Evolutionary conservation across 352 stramenopile genomes (phyloP).

Genomic region (Globisporangium uncinulatum): DNA sequence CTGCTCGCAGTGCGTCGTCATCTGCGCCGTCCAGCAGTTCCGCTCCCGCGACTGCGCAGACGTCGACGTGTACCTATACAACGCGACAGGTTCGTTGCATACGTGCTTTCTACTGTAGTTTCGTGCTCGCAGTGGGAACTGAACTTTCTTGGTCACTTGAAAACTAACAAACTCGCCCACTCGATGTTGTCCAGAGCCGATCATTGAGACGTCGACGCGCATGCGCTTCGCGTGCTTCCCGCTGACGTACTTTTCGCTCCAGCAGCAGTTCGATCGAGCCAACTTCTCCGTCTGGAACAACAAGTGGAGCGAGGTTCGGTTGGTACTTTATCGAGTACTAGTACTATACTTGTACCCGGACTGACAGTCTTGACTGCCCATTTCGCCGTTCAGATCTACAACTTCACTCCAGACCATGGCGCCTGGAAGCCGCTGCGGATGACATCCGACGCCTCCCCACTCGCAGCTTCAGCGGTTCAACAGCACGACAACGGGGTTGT

Average conservation of each 20-base stretch:
- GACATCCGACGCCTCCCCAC: slow-evolving; percentile 25
- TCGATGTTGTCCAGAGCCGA: slow-evolving; percentile 32
- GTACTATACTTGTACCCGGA: too few relatives aligned
- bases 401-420: slow-evolving; percentile 59
- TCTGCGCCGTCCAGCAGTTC: slow-evolving; percentile 72
- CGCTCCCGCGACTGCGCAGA: slow-evolving; percentile 58
- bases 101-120: neutral
- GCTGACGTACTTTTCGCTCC: slow-evolving; percentile 61
- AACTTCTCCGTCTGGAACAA: slow-evolving; percentile 81
- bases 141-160: neutral
- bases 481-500: slow-evolving; percentile 18
- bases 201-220: slow-evolving; percentile 58
- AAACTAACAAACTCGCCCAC: neutral
- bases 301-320: slow-evolving; percentile 67
- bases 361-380: neutral
- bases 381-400: slow-evolving; percentile 42
- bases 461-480: slow-evolving; percentile 19
- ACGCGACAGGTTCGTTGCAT: slow-evolving; percentile 30
- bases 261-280: slow-evolving; percentile 56
- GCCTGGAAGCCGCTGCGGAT: slow-evolving; percentile 35
- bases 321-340: too few relatives aligned
- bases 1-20: slow-evolving; percentile 52
- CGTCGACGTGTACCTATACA: slow-evolving; percentile 63
- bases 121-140: neutral
- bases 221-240: slow-evolving; percentile 64